These are phyloP conservation scores for Symbiodinium pilosum DNA, from an alignment of 73 alveolate species.

Conservation along the genomic window DNA sequence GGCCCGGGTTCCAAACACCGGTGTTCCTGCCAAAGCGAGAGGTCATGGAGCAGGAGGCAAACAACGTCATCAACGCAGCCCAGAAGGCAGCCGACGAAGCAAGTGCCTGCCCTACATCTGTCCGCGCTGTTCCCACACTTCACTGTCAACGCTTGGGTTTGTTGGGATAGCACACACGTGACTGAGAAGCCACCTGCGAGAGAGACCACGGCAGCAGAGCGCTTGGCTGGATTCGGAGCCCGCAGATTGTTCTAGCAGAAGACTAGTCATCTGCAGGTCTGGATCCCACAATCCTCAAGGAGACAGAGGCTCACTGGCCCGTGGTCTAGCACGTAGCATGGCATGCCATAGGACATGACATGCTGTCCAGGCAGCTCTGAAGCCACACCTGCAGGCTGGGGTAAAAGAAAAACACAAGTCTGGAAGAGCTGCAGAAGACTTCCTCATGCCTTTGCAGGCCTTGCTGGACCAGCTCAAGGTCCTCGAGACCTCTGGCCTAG, in stretches of 20 bases:
- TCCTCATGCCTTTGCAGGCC: constrained; percentile 13
- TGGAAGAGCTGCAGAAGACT: background rate
- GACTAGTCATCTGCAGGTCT: constrained; percentile 9
- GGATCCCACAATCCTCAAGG: constrained; percentile 72
- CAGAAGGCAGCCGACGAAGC: constrained; percentile 81
- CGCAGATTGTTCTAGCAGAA: background rate
- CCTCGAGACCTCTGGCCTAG: constrained; percentile 57
- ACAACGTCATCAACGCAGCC: constrained; percentile 57
- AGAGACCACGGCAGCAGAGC: constrained; percentile 62
- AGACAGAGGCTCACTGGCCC: constrained; percentile 20
- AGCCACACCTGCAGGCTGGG: constrained; percentile 71
- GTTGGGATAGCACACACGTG: background rate
- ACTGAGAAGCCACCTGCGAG: constrained; percentile 67
- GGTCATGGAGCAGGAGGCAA: constrained; percentile 83
- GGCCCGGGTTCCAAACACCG: background rate
- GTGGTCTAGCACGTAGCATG: no score
- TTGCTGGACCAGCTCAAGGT: constrained; percentile 58
- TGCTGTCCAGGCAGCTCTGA: constrained; percentile 33
- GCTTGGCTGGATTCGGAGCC: background rate
- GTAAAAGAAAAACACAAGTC: no score
- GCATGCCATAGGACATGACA: no score
- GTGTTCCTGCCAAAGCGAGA: background rate
- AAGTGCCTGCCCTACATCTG: background rate
- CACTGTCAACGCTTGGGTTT: background rate
- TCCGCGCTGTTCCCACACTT: background rate